Evolutionary conservation across 140 eudicot genomes (phyloP), one percentile per base, ranked within the genome.

Genomic region (Stevia rebaudiana): DNA sequence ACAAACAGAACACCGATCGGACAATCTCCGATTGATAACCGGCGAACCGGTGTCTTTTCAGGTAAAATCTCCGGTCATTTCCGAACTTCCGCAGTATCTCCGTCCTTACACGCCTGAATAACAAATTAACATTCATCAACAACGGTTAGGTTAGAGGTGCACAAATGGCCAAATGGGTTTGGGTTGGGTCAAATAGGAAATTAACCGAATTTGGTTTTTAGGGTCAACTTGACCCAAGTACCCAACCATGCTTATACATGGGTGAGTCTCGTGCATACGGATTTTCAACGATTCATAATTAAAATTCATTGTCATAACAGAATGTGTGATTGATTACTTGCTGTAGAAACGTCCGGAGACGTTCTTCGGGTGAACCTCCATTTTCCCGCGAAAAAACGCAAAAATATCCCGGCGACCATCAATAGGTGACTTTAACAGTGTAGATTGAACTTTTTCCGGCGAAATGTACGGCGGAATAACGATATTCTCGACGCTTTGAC

Each of bases 341-440:
- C 97, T 80, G 74, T 90, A 90, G 61, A 77, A 90, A 15, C 88
- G 97, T 12, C 95, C 95, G 65, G 95, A 82, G 54, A 90, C 74
- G 52, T 90, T 87, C 61, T 90, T 90, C 1, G 97, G 97, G 41
- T 90, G 95, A 15, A 90, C 80, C 44, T 90, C 97, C 97, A 90
- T 87, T 69, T 90, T 87, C 8, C 97, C 97, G 70, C 97, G 62
- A 72, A 90, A 87, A 48, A 87, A 90, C 7, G 78, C 90, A 35
- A 87, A 87, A 35, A 87, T 84, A 65, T 87, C 97, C 3, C 95
- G 86, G 5, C 65, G 88, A 18, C 88, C 95, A 0, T 74, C 68
- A 10, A 82, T 48, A 67, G 91, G 86, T 4, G 74, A 73, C 65
- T 78, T 76, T 21, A 22, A 41, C n/a, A 90, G 76, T 3, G 95